Evolutionary conservation across 2,329 filamentous ascomycete genomes (phyloP).

Genomic region (Fusarium agapanthi): DNA sequence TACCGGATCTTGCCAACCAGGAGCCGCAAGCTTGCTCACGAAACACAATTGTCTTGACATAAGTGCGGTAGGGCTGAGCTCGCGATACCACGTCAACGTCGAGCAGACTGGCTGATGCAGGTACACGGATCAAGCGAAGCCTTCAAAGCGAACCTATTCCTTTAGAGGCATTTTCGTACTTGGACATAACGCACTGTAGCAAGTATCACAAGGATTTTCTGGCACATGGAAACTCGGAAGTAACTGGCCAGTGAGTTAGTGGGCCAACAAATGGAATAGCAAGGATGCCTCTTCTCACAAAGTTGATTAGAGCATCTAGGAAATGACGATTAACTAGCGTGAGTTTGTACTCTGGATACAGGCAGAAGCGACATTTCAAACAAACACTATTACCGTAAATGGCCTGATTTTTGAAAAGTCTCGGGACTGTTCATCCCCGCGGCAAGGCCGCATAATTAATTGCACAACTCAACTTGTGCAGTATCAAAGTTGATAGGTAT

Average conservation of each 20-base stretch:
- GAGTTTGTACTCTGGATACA: slow-evolving; percentile 19
- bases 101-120: slow-evolving; percentile 16
- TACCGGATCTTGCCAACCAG: slow-evolving; percentile 25
- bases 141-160: slow-evolving; percentile 12
- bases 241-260: slow-evolving; percentile 23
- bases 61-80: slow-evolving; percentile 32
- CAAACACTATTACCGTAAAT: slow-evolving; percentile 31
- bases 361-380: slow-evolving; percentile 34
- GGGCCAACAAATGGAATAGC: slow-evolving; percentile 21
- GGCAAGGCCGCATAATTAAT: slow-evolving; percentile 12
- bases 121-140: slow-evolving; percentile 14
- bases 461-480: slow-evolving; percentile 18
- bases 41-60: slow-evolving; percentile 24
- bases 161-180: slow-evolving; percentile 34
- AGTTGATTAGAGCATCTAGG: slow-evolving; percentile 27
- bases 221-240: slow-evolving; percentile 22
- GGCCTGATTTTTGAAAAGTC: slow-evolving; percentile 34
- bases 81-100: slow-evolving; percentile 31
- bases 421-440: slow-evolving; percentile 19
- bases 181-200: slow-evolving; percentile 15
- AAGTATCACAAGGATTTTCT: slow-evolving; percentile 27
- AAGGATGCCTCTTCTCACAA: slow-evolving; percentile 36
- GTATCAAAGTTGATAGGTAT: not conserved
- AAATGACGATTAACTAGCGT: slow-evolving; percentile 40
- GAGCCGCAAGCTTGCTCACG: slow-evolving; percentile 29